Percentiles rank a stretch among this genome's conserved stretches.
These are phyloP conservation scores for Claviceps spartinae DNA, from an alignment of 2,329 filamentous ascomycete species.

Conservation along the genomic window DNA sequence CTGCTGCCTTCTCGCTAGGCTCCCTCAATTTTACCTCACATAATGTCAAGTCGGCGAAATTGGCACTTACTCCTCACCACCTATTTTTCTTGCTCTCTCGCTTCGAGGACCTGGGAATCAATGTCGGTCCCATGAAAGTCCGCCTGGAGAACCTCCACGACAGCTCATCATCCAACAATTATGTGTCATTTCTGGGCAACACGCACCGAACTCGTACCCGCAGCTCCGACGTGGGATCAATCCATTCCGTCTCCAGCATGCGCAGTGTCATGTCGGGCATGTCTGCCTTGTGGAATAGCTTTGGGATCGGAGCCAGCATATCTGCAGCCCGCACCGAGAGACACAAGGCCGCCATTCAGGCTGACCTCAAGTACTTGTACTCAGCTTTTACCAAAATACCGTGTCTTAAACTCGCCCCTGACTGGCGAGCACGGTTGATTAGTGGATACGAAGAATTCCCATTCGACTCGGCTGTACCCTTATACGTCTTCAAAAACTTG, in stretches of 20 bases:
- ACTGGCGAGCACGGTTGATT: conserved; percentile 82
- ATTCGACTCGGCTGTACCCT: conserved; percentile 89
- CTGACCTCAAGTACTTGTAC: conserved; percentile 90
- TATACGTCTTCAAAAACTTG: conserved; percentile 96
- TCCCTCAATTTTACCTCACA: conserved; percentile 75
- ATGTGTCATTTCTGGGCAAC: conserved; percentile 87
- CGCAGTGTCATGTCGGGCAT: conserved; percentile 96
- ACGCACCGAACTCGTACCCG: conserved; percentile 63
- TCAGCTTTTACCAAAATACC: conserved; percentile 98
- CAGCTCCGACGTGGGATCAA: conserved; percentile 73
- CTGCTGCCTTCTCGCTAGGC: conserved; percentile 75
- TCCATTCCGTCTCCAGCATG: conserved; percentile 92
- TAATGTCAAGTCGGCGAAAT: conserved; percentile 74
- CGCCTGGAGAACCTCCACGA: conserved; percentile 89
- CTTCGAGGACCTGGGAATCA: conserved; percentile 83
- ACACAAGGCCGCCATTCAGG: conserved; percentile 71
- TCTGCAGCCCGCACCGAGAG: conserved; percentile 74
- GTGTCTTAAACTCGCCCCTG: conserved; percentile 77
- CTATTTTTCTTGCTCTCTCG: conserved; percentile 91
- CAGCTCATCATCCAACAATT: conserved; percentile 73
- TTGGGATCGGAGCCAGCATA: conserved; percentile 70
- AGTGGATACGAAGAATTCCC: conserved; percentile 94
- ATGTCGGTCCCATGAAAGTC: conserved; percentile 91
- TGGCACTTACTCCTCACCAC: conserved; percentile 89
- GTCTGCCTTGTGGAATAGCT: conserved; percentile 81